These are phyloP conservation scores for Chernovozyma aurita DNA, from an alignment of 1,139 yeast genomes.

Conservation along the genomic window DNA sequence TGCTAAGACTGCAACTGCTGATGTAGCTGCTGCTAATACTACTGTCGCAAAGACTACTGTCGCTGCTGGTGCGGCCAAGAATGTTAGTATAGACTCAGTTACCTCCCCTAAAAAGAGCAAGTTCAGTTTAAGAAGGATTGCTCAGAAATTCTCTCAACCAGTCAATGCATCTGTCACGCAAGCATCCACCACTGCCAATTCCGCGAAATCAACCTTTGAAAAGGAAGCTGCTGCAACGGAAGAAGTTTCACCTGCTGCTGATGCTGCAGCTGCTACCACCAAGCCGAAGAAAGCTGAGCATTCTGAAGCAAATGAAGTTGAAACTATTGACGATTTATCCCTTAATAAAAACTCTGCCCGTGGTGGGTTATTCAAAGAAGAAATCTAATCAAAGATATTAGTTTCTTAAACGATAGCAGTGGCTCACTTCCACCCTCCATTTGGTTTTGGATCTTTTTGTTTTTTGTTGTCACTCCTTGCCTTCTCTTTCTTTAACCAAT, in stretches of 20 bases:
- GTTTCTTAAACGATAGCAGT: neutral
- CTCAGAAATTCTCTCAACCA: slow-evolving; percentile 3
- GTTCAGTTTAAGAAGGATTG: neutral
- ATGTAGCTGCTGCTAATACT: slow-evolving; percentile 8
- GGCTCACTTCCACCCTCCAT: neutral
- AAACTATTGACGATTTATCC: slow-evolving; percentile 27
- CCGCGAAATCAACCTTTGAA: slow-evolving; percentile 2
- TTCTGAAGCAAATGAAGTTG: slow-evolving; percentile 7
- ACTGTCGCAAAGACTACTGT: slow-evolving; percentile 7
- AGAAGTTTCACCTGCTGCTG: neutral
- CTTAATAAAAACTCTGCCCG: slow-evolving; percentile 20
- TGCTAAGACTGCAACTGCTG: slow-evolving; percentile 14
- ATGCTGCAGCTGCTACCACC: slow-evolving; percentile 3
- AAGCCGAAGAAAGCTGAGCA: neutral
- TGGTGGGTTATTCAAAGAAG: slow-evolving; percentile 42
- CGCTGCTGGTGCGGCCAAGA: slow-evolving; percentile 2
- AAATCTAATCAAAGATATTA: too few species aligned
- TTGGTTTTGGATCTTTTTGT: neutral
- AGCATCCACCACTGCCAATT: slow-evolving; percentile 1
- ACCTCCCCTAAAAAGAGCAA: neutral
- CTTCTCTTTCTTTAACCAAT: neutral
- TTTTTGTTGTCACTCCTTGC: neutral
- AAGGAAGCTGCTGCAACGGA: neutral
- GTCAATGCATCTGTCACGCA: slow-evolving; percentile 3
- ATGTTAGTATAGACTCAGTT: neutral